Evolutionary conservation across 1,284 basidiomycete genomes (phyloP).

Genomic region (Erythrobasidium hasegawianum): DNA sequence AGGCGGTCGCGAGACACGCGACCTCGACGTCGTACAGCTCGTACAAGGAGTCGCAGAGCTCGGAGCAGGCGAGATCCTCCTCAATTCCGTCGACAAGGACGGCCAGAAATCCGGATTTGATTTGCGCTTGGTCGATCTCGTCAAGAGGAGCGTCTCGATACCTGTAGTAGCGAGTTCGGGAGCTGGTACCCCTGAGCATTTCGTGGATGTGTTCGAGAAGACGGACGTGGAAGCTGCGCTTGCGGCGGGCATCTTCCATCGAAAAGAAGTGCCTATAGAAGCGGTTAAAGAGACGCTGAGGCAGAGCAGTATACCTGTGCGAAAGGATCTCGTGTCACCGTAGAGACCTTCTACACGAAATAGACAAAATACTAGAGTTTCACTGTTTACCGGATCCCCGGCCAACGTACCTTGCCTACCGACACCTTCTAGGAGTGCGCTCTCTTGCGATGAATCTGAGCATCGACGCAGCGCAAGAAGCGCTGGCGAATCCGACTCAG

Average conservation of each 20-base stretch:
- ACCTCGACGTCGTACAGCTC: constrained; percentile 87
- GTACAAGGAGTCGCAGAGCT: constrained; percentile 81
- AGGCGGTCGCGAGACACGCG: constrained; percentile 82
- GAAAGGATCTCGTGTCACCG: constrained; percentile 26
- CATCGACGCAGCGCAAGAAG: constrained; percentile 43
- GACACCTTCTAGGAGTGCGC: too few species aligned
- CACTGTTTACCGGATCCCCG: too few species aligned
- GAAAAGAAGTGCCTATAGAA: constrained; percentile 68
- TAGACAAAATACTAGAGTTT: too few species aligned
- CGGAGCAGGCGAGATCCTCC: constrained; percentile 89
- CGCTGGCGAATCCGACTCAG: constrained; percentile 46
- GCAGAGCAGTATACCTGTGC: constrained; percentile 31
- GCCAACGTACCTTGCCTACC: too few species aligned
- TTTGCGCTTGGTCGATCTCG: constrained; percentile 69
- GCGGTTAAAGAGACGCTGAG: constrained; percentile 50
- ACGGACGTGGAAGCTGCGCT: constrained; percentile 86
- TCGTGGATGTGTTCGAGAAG: constrained; percentile 74
- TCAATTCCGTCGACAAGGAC: constrained; percentile 97
- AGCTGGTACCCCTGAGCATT: constrained; percentile 77
- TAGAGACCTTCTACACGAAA: too few species aligned
- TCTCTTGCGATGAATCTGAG: constrained; percentile 48
- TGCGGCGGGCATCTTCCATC: constrained; percentile 96
- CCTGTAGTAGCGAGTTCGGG: constrained; percentile 94
- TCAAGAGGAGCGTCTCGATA: constrained; percentile 73
- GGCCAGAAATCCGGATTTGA: constrained; percentile 93